Conservation (phyloP, 176 grass and related monocot genomes). For the Oryza meyeriana region DNA sequence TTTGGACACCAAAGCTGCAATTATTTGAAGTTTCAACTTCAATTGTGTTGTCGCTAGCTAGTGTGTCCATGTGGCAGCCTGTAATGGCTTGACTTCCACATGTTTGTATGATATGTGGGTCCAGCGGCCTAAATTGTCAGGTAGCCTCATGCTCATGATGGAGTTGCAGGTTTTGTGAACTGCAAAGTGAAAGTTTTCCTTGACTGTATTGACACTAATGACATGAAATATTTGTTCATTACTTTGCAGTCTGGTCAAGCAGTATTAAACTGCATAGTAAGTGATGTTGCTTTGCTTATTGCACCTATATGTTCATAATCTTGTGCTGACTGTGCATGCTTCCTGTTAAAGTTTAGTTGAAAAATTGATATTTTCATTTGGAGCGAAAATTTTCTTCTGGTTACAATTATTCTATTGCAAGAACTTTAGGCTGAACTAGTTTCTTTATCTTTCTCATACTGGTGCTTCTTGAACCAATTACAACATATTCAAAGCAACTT, state of each 20-base stretch:
- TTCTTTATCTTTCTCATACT: conserved; percentile 3
- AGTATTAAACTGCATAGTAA: not conserved
- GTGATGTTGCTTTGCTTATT: not conserved
- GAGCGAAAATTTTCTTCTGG: not conserved
- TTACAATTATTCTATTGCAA: not conserved
- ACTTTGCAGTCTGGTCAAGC: conserved; percentile 11
- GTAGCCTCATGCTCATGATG: not conserved
- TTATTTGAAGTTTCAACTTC: not conserved
- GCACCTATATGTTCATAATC: not conserved
- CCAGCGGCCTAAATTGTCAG: not conserved
- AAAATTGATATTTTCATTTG: not conserved
- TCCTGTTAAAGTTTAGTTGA: not conserved
- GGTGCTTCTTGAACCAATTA: conserved; percentile 29
- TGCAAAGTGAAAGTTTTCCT: not conserved
- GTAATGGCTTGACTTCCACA: no score
- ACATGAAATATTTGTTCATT: not conserved
- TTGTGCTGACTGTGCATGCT: not conserved
- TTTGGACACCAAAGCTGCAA: not conserved
- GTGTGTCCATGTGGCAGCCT: not conserved
- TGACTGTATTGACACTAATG: not conserved
- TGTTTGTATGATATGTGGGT: no score
- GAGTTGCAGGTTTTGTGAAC: not conserved
- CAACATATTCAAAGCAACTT: conserved; percentile 27
- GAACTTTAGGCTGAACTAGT: conserved; percentile 14
- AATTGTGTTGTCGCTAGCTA: not conserved